Evolutionary conservation across 1,139 yeast species (phyloP), one percentile per base, ranked within the genome.

Genomic region (Blastobotrys buckinghamii): DNA sequence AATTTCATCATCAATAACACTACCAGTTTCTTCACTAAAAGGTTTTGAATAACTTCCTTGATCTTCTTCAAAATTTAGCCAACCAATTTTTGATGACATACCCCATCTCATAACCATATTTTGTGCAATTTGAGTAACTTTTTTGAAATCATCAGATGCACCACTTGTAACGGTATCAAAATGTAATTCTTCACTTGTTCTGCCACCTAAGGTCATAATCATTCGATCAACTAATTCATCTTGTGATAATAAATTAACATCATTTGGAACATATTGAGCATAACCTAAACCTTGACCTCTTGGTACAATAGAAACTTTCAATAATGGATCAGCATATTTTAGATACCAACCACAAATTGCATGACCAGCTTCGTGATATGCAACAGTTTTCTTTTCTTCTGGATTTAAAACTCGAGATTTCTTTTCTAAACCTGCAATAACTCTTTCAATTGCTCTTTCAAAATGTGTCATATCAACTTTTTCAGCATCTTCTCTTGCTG

Each of bases 291-390:
- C 96, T 67, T 84, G 89, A 6, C 97, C 97, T 66, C 97, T 82
- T 45, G 98, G 98, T 51, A 92, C 89, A 60, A 92, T 92, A 7
- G 97, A 86, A 16, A 92, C 98, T 70, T 92, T 92, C 56, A 92
- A 75, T 51, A 92, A 73, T 2, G 98, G 98, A 64, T 89, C 96
- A 2, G 97, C 97, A 68, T 77, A 78, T 67, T 81, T 78, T 60
- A 92, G 74, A 64, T 71, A 89, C 98, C 98, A 92, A 12, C 98
- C 98, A 70, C 97, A 88, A 48, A 92, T 82, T 4, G 98, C 98
- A 69, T 92, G 98, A 0, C 98, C 98, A 1, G 98, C 98, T 69
- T 92, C 98, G 65, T 92, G 98, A 64, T 87, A 92, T 0, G 98
- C 98, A 49, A 92, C 97, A 37, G 88, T 81, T 53, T 73, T 81